Conservation (phyloP, 306 rosid genomes). For the Vigna trinervia region DNA sequence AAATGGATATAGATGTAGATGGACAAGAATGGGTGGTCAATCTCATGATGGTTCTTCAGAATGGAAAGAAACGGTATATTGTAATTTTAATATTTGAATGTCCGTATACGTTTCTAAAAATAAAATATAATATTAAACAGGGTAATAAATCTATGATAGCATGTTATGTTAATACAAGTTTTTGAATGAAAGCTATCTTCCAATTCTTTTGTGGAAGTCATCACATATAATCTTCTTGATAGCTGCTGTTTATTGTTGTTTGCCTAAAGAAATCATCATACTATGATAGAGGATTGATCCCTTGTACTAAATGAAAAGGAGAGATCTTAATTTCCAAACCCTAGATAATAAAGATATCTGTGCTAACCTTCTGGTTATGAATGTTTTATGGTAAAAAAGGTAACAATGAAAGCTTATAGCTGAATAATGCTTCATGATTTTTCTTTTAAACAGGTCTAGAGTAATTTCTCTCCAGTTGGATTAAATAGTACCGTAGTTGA, state of each 20-base stretch:
- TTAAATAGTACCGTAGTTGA: slow-evolving; percentile 23
- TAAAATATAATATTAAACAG: not conserved
- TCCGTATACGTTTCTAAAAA: not conserved
- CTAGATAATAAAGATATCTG: slow-evolving; percentile 2
- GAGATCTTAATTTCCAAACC: slow-evolving; percentile 36
- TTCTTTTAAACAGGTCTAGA: slow-evolving; percentile 16
- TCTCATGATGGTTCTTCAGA: slow-evolving; percentile 78
- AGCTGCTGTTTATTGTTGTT: slow-evolving; percentile 18
- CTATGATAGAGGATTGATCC: not conserved
- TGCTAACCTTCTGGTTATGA: slow-evolving; percentile 28
- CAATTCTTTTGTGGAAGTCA: slow-evolving; percentile 19
- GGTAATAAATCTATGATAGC: slow-evolving; percentile 37
- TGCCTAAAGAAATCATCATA: slow-evolving; percentile 22
- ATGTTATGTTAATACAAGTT: slow-evolving; percentile 22
- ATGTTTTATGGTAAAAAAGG: slow-evolving; percentile 19
- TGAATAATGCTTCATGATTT: slow-evolving; percentile 13
- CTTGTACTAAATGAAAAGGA: slow-evolving; percentile 11
- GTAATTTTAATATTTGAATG: slow-evolving; percentile 36
- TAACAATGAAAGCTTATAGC: slow-evolving; percentile 6
- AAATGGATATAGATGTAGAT: slow-evolving; percentile 96
- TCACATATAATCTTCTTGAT: slow-evolving; percentile 11
- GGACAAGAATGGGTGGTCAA: slow-evolving; percentile 98
- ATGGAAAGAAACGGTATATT: slow-evolving; percentile 93
- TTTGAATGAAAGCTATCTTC: slow-evolving; percentile 35
- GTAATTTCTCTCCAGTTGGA: slow-evolving; percentile 17